Base-by-base conservation (phyloP, 2,329 filamentous ascomycete genomes). In the Paramyrothecium sp. region DNA sequence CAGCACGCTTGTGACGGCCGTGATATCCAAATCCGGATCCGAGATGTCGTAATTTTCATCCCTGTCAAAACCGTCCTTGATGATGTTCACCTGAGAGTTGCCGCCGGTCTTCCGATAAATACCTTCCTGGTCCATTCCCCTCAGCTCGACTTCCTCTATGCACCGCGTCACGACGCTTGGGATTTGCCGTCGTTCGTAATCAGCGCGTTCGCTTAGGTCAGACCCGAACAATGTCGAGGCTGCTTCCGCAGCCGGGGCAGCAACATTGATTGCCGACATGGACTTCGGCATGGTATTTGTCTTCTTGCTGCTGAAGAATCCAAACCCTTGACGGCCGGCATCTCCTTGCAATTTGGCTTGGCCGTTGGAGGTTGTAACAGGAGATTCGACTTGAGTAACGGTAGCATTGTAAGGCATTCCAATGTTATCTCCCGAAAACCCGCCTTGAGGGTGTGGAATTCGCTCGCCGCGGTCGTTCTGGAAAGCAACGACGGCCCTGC, bases 71-170 rank as follows among this genome's bases (percentile, higher is more conserved):
- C 93, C 92, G 63, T 93, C 90, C 68, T 94, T 91, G 65, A 99
- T 91, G 67, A 85, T 82, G 73, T 96, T 96, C 70, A 97, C 90
- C 72, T 96, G 92, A 10, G 91, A 92, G 67, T 90, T 92, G 63
- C 93, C 95, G 57, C 95, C 95, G 53, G 93, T 97, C 81, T 99
- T 99, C 68, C 95, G 88, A 77, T 99, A 99, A 66, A 99, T 96
- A 61, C 95, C 95, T 76, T 98, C 95, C 65, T 96, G 86, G 67
- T 98, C 93, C 91, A 99, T 97, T 75, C 94, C 95, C 70, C 95
- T 88, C 21, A 95, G 78, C 73, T 99, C 95, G 44, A 99, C 95
- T 75, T 99, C 94, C 70, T 97, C 91, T 64, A 99, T 96, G 74
- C 95, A 99, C 51, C 92, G 89, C 51, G 88, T 94, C 48, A 99